These are phyloP conservation scores for Paecilomyces formosus DNA, from an alignment of 2,329 filamentous ascomycete species.

Conservation along the genomic window DNA sequence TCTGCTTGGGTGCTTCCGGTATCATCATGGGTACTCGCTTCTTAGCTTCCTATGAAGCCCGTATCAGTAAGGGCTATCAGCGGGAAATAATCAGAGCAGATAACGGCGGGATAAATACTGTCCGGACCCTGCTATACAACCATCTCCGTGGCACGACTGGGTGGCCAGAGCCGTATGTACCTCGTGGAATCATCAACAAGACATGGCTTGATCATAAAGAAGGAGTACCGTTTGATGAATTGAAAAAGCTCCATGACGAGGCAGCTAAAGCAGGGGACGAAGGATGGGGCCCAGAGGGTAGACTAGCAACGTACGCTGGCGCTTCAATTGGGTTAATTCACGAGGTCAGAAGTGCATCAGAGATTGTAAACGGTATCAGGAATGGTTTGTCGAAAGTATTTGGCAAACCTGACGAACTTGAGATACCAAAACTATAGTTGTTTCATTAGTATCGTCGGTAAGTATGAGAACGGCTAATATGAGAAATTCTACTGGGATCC, in stretches of 20 bases:
- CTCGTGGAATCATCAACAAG: slow-evolving; percentile 50
- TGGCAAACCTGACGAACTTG: background rate
- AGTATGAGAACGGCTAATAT: background rate
- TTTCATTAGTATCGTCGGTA: background rate
- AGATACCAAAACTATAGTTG: background rate
- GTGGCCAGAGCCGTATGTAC: slow-evolving; percentile 56
- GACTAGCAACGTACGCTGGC: slow-evolving; percentile 46
- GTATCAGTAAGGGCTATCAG: slow-evolving; percentile 46
- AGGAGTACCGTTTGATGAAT: slow-evolving; percentile 38
- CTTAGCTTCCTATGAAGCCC: slow-evolving; percentile 46
- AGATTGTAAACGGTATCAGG: slow-evolving; percentile 28
- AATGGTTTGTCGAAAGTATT: background rate
- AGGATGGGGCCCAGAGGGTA: slow-evolving; percentile 43
- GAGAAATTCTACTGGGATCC: background rate
- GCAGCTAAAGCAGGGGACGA: slow-evolving; percentile 32
- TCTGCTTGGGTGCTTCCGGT: slow-evolving; percentile 47
- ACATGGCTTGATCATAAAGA: slow-evolving; percentile 41
- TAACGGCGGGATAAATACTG: slow-evolving; percentile 47
- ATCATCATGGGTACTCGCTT: slow-evolving; percentile 58
- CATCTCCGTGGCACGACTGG: slow-evolving; percentile 48
- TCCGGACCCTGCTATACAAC: slow-evolving; percentile 48
- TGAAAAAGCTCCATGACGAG: slow-evolving; percentile 38
- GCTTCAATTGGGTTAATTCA: slow-evolving; percentile 40
- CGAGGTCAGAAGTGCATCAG: slow-evolving; percentile 30
- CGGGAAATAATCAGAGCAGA: slow-evolving; percentile 42